Evolutionary conservation across 495 filamentous ascomycete genomes (phyloP), one percentile per base, ranked within the genome.

Genomic region (Letharia columbiana): DNA sequence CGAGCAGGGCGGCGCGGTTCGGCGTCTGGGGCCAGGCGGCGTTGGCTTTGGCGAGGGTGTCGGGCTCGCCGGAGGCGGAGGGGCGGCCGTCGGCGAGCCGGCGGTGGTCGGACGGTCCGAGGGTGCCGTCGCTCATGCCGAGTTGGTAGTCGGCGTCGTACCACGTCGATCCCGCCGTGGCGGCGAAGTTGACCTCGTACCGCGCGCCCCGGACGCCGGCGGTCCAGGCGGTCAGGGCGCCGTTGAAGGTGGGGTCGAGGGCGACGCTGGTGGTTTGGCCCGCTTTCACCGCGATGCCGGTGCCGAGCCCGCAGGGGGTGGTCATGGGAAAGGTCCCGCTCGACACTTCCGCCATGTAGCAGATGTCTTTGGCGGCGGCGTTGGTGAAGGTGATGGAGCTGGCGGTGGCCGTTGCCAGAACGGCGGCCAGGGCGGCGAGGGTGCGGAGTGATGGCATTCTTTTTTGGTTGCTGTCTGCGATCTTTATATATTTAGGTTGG

Each of bases 21-120:
- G 31, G 12, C 1, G 58, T 35, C 8, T 31, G 37, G 2, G 58
- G 57, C 68, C 68, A 67, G 4, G 56, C 64, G 12, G 64, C 61
- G 57, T 69, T 69, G 2, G 68, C 68, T 58, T 69, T 69, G 28
- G 68, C 68, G 10, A 69, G 64, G 35, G 52, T 56, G 56, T 69
- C 65, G 18, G 66, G 64, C 23, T 69, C 68, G 2, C 68, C 68
- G n/a, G 68, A 52, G 4, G 67, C 54, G 4, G 68, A 60, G 10
- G 33, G 17, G 10, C 31, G 31, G 33, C 68, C 68, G 39, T 67
- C 39, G 0, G 17, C 20, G 12, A 61, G 64, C 4, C 50, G 42
- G 17, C 54, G 54, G 39, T 65, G 49, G 20, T 62, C 28, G 10
- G 44, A 28, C 18, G 68, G 68, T 12, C 64, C 68, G 20, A 69